Evolutionary conservation across 1,139 yeast species (phyloP).

Genomic region (Trichomonascaceae sp.): DNA sequence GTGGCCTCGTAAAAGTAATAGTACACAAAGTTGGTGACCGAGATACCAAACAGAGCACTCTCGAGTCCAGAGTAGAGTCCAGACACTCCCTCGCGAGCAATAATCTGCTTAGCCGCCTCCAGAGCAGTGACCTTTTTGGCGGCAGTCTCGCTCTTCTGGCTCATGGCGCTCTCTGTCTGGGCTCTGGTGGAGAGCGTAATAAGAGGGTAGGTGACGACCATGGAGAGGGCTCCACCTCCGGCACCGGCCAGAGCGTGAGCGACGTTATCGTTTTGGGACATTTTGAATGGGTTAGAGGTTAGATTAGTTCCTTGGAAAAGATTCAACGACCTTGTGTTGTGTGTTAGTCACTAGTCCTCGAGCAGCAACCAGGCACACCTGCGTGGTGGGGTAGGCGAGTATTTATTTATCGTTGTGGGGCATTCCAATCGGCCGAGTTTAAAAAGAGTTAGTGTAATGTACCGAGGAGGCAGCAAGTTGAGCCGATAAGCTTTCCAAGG

Average conservation of each 20-base stretch:
- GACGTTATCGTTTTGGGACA: conserved; percentile 26
- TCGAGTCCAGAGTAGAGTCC: conserved; percentile 81
- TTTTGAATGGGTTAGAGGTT: conserved; percentile 1
- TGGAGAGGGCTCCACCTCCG: conserved; percentile 80
- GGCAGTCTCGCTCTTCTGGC: conserved; percentile 17
- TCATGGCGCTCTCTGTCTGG: conserved; percentile 46
- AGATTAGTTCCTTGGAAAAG: too few relatives aligned
- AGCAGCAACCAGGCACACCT: too few relatives aligned
- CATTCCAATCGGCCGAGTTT: too few relatives aligned
- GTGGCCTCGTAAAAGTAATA: conserved; percentile 80
- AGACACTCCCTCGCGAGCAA: conserved; percentile 48
- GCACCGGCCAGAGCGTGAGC: conserved; percentile 92
- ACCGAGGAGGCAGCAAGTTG: too few relatives aligned
- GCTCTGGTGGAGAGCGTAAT: conserved; percentile 77
- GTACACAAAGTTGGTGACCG: conserved; percentile 76
- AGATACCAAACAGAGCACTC: conserved; percentile 76
- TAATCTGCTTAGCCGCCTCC: conserved; percentile 35
- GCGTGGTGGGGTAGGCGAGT: too few relatives aligned
- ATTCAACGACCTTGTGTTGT: too few relatives aligned
- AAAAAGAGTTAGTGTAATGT: too few relatives aligned
- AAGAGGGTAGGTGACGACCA: conserved; percentile 76
- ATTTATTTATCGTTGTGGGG: too few relatives aligned
- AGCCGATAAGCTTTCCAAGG: too few relatives aligned
- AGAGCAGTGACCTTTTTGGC: conserved; percentile 17
- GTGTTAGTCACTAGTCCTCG: too few relatives aligned